Evolutionary conservation across 176 grass and related monocot genomes (phyloP).

Genomic region (Triticum aestivum): IWGSC_CS_RefSeq_v2.1 NC_057800.1:452016153-452016652

Average conservation of each 20-base stretch:
- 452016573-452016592: conserved; percentile 83
- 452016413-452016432: conserved; percentile 62
- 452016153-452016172: not conserved
- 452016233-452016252: conserved; percentile 91
- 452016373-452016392: conserved; percentile 52
- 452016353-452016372: conserved; percentile 65
- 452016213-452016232: conserved; percentile 95
- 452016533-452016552: not conserved
- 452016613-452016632: conserved; percentile 65
- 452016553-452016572: not conserved
- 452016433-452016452: conserved; percentile 59
- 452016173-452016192: too few relatives aligned
- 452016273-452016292: conserved; percentile 76
- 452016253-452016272: conserved; percentile 98
- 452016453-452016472: conserved; percentile 53
- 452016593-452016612: conserved; percentile 94
- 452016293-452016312: conserved; percentile 78
- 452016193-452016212: conserved; percentile 41
- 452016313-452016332: conserved; percentile 88
- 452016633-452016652: conserved; percentile 78
- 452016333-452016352: conserved; percentile 86
- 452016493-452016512: not conserved
- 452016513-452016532: not conserved
- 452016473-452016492: conserved; percentile 62
- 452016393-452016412: conserved; percentile 47